A percentile compares a stretch with the other conserved stretches of the same genome.
Evolutionary conservation across 805 yeast species (phyloP).

Genomic region (Candida morakotiae): DNA sequence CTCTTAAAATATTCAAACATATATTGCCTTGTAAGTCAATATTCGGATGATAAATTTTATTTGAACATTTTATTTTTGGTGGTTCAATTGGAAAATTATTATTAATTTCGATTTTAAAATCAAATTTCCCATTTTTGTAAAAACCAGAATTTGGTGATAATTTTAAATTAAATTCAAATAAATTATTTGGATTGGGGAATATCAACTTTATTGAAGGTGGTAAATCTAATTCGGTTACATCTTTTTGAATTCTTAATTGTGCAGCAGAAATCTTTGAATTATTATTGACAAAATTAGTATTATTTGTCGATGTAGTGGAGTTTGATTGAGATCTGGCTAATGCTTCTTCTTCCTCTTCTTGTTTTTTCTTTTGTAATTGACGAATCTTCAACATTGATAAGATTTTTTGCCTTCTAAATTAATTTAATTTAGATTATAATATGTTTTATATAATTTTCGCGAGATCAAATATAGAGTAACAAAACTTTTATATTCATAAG

Average conservation of each 20-base stretch:
- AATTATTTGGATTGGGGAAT: constrained; percentile 50
- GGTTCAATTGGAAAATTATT: constrained; percentile 88
- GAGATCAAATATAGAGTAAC: too few relatives aligned
- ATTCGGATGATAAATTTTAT: constrained; percentile 87
- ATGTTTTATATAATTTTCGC: background rate
- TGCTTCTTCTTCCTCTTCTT: constrained; percentile 39
- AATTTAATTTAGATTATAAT: background rate
- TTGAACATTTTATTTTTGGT: constrained; percentile 72
- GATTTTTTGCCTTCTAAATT: too few relatives aligned
- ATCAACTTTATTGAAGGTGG: constrained; percentile 53
- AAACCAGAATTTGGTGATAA: constrained; percentile 71
- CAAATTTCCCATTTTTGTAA: constrained; percentile 65
- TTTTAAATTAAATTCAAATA: constrained; percentile 56
- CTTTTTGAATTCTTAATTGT: constrained; percentile 71
- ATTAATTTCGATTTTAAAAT: constrained; percentile 61
- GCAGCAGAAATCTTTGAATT: constrained; percentile 46
- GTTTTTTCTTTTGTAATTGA: constrained; percentile 54
- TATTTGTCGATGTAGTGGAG: constrained; percentile 3
- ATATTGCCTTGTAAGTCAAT: constrained; percentile 88
- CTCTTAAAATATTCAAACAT: constrained; percentile 85
- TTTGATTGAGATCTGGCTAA: constrained; percentile 8
- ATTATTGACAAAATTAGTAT: constrained; percentile 4
- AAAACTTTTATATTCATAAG: too few relatives aligned
- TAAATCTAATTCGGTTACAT: constrained; percentile 63
- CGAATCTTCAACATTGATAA: constrained; percentile 47